These are phyloP conservation scores for Oleoguttula mirabilis DNA, from an alignment of 495 filamentous ascomycete species.

Conservation along the genomic window DNA sequence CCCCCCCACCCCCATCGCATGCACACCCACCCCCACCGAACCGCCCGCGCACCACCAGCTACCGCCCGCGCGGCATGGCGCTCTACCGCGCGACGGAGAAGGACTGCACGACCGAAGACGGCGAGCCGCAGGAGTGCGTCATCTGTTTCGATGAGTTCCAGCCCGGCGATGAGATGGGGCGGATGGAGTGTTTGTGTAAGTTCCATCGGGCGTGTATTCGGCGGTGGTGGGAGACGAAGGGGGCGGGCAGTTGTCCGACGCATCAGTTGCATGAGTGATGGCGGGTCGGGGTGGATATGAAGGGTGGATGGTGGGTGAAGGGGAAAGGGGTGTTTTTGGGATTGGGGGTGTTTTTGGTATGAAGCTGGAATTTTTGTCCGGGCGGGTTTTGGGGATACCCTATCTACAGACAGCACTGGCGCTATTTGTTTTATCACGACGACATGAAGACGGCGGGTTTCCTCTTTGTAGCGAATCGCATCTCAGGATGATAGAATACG, in stretches of 20 bases:
- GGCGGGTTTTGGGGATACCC: too few relatives aligned
- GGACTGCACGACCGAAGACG: conserved; percentile 66
- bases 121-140: conserved; percentile 57
- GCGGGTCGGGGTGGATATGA: too few relatives aligned
- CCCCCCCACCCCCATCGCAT: conserved; percentile 2
- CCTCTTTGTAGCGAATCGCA: too few relatives aligned
- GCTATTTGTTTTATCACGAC: too few relatives aligned
- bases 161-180: conserved; percentile 65
- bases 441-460: too few relatives aligned
- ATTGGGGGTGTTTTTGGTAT: too few relatives aligned
- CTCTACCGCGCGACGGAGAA: conserved; percentile 81
- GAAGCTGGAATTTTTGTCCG: too few relatives aligned
- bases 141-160: conserved; percentile 97
- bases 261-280: conserved; percentile 29
- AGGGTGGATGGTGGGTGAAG: too few relatives aligned
- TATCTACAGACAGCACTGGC: too few relatives aligned
- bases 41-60: conserved; percentile 13
- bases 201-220: conserved; percentile 54
- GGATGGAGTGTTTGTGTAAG: conserved; percentile 84
- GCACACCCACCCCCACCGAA: not conserved
- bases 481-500: too few relatives aligned
- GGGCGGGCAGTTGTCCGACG: conserved; percentile 31
- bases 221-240: conserved; percentile 33
- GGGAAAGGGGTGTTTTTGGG: too few relatives aligned
- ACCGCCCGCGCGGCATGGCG: conserved; percentile 29